Evolutionary conservation across 1,284 basidiomycete genomes (phyloP).

Genomic region (Phlebopus sp.): DNA sequence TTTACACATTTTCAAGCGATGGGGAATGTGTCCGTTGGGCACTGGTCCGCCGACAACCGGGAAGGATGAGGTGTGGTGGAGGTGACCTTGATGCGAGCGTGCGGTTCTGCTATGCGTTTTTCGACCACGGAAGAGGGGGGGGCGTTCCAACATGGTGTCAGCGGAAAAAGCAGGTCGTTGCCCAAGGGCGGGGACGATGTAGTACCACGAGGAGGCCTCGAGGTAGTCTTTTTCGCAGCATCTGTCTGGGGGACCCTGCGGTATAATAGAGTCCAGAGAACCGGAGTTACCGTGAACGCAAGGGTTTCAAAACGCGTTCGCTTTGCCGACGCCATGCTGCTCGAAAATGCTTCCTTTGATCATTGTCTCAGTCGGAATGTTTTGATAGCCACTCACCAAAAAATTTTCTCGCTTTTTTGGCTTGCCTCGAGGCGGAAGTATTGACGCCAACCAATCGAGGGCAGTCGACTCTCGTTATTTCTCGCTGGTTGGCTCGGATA

Average conservation of each 20-base stretch:
- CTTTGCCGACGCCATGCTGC: slow-evolving; percentile 23
- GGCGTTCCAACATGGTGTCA: neutral
- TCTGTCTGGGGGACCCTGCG: neutral
- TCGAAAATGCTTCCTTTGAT: slow-evolving; percentile 11
- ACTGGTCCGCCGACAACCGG: neutral
- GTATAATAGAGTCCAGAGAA: slow-evolving; percentile 8
- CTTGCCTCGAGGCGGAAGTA: slow-evolving; percentile 6
- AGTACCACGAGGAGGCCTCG: slow-evolving; percentile 25
- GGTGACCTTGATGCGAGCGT: slow-evolving; percentile 1
- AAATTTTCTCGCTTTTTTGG: neutral
- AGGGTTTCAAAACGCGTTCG: too few relatives aligned
- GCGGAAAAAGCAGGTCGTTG: slow-evolving; percentile 14
- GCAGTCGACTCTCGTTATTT: slow-evolving; percentile 4
- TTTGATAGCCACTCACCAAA: neutral
- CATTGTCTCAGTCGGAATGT: slow-evolving; percentile 6
- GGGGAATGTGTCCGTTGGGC: neutral
- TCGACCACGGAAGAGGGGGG: neutral
- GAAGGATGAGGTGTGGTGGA: neutral
- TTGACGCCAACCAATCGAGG: slow-evolving; percentile 9
- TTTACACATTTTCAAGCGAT: neutral
- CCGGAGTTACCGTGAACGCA: slow-evolving; percentile 9
- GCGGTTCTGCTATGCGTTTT: slow-evolving; percentile 5
- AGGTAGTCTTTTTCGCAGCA: slow-evolving; percentile 12
- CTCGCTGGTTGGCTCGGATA: slow-evolving; percentile 12
- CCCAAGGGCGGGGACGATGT: slow-evolving; percentile 13